These are phyloP conservation scores for Lipomyces oligophaga DNA, from an alignment of 805 yeast species.

Conservation along the genomic window DNA sequence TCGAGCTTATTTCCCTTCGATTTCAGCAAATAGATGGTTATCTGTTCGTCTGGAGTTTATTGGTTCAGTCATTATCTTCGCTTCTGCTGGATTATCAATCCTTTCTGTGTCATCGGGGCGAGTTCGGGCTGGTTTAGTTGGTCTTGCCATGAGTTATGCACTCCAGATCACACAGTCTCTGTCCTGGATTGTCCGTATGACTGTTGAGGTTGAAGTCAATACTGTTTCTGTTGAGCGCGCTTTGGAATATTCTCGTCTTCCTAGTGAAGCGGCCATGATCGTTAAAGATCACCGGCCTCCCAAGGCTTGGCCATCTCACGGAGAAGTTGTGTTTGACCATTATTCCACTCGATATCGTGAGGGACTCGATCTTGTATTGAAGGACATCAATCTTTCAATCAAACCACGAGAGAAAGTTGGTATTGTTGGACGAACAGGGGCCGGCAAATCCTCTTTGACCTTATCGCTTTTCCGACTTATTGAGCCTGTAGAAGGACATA, in stretches of 20 bases:
- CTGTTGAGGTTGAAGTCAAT: conserved; percentile 96
- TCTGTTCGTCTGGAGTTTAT: conserved; percentile 90
- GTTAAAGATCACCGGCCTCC: conserved; percentile 66
- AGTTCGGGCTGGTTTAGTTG: conserved; percentile 86
- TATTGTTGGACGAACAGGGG: conserved; percentile 96
- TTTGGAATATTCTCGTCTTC: conserved; percentile 74
- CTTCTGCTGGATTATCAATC: conserved; percentile 80
- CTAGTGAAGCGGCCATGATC: conserved; percentile 78
- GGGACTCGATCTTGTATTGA: conserved; percentile 74
- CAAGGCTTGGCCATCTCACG: conserved; percentile 66
- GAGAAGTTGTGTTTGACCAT: conserved; percentile 61
- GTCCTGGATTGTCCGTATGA: conserved; percentile 98
- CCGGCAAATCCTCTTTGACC: conserved; percentile 86
- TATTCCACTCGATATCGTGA: conserved; percentile 84
- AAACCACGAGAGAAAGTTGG: conserved; percentile 82
- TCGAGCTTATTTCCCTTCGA: conserved; percentile 88
- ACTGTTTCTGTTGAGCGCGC: conserved; percentile 96
- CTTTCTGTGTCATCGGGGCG: conserved; percentile 61
- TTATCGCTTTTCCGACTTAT: conserved; percentile 80
- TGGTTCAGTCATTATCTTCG: conserved; percentile 83
- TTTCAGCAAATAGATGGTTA: conserved; percentile 94
- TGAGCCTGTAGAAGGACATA: conserved; percentile 68
- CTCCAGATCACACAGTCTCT: conserved; percentile 87
- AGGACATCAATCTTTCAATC: conserved; percentile 59
- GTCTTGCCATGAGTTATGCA: conserved; percentile 90